These are phyloP conservation scores for Hypomyces perniciosus DNA, from an alignment of 2,329 filamentous ascomycete species.

Conservation along the genomic window DNA sequence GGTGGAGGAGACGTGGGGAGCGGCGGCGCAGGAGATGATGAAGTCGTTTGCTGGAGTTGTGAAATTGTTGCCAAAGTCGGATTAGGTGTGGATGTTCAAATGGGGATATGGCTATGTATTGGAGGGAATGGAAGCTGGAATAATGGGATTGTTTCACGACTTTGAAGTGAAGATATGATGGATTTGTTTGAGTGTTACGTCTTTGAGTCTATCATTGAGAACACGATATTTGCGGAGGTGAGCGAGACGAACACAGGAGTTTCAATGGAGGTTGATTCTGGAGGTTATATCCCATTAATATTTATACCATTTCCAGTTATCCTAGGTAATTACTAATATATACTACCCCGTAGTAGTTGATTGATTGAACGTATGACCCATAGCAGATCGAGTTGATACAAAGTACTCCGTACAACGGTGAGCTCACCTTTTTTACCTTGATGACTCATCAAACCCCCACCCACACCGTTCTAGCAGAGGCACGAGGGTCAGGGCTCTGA, in stretches of 20 bases:
- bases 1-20: slow-evolving; percentile 28
- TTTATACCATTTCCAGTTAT: too few species aligned
- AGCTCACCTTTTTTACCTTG: slow-evolving; percentile 1
- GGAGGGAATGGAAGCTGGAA: too few species aligned
- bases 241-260: too few species aligned
- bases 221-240: not conserved
- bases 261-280: too few species aligned
- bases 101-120: too few species aligned
- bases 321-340: too few species aligned
- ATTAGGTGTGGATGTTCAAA: too few species aligned
- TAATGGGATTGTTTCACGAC: too few species aligned
- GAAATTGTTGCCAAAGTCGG: slow-evolving; percentile 14
- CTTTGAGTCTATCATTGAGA: not conserved
- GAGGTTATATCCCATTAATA: too few species aligned
- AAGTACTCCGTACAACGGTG: not conserved
- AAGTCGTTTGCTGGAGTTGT: slow-evolving; percentile 20
- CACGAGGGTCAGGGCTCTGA: slow-evolving; percentile 23
- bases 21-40: slow-evolving; percentile 22
- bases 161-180: not conserved
- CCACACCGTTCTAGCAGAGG: not conserved
- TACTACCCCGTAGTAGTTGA: too few species aligned
- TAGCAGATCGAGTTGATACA: too few species aligned
- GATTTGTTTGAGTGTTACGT: not conserved
- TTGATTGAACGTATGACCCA: too few species aligned
- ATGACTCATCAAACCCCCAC: slow-evolving; percentile 21